Base-by-base conservation (phyloP, 1,139 yeast genomes). In the Lodderomyces margitis region DNA sequence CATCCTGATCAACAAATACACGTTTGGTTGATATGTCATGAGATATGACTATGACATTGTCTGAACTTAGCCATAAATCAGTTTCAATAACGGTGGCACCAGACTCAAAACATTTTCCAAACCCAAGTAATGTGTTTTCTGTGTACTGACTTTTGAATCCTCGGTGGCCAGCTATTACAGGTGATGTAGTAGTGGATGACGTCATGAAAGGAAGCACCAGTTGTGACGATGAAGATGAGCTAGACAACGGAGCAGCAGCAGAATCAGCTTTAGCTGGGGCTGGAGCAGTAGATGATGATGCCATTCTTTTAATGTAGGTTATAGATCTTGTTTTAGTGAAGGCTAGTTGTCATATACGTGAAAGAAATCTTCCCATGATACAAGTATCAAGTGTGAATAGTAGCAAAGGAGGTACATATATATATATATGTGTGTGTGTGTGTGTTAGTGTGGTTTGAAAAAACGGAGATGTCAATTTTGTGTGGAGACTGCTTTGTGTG, bases 21-120 rank as follows among this genome's bases (percentile, higher is more conserved):
- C 92, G 66, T 38, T 67, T 65, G 10, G 91, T 78, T 48, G 63
- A 70, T 8, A 71, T 66, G 55, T 85, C 92, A 60, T 92, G 98
- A 38, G 86, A 79, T 23, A 92, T 76, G 5, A 91, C 86, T 21
- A 88, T 72, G 4, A 77, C 76, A 10, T 83, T 80, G 61, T 92
- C 98, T 5, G 64, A 62, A 2, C 94, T 72, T 43, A 88, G 68
- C 70, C 91, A 96, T 37, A 91, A 69, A 59, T 92, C 96, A 7
- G 95, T 83, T 59, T 91, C 98, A 32, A 92, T 74, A 9, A 80
- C 75, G 16, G 78, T 75, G 21, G 87, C 89, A 0, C 92, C 92
- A 15, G 79, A 73, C 14, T 74, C 78, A 38, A 74, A 75, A 17
- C 96, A 94, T 41, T 81, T 81, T 15, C 78, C 67, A 61, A 87